Conservation (phyloP, 2,329 filamentous ascomycete species). For the Aspergillus bombycis region DNA sequence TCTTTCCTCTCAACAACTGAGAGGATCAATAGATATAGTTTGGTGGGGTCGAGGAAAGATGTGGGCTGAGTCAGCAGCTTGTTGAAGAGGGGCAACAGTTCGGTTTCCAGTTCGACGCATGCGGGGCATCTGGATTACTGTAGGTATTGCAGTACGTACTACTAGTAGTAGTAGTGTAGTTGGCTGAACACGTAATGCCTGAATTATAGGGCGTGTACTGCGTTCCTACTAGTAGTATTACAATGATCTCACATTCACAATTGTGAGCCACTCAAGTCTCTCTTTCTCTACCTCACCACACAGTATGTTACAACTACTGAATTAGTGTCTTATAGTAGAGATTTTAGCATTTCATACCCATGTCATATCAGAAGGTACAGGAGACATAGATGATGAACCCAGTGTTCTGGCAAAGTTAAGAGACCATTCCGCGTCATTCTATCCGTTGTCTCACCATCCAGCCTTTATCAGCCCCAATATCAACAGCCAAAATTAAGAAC, state of each 20-base stretch:
- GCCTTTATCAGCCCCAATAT: constrained; percentile 8
- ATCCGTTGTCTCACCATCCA: constrained; percentile 3
- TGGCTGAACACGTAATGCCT: too few relatives aligned
- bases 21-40: background rate
- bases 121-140: background rate
- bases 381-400: background rate
- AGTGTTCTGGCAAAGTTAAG: background rate
- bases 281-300: background rate
- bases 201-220: too few relatives aligned
- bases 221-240: too few relatives aligned
- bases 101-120: background rate
- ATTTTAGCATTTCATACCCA: background rate
- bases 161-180: too few relatives aligned
- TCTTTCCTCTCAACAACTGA: background rate
- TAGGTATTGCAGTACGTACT: background rate
- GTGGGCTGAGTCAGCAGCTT: constrained; percentile 7
- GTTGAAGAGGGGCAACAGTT: background rate
- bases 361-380: background rate
- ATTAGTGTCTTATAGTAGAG: background rate
- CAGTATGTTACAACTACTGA: background rate
- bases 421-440: constrained; percentile 2
- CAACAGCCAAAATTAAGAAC: constrained; percentile 14
- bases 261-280: background rate
- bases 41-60: background rate
- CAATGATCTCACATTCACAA: background rate